These are phyloP conservation scores for Kodamaea sp. DNA, from an alignment of 1,139 yeast species.

Conservation along the genomic window DNA sequence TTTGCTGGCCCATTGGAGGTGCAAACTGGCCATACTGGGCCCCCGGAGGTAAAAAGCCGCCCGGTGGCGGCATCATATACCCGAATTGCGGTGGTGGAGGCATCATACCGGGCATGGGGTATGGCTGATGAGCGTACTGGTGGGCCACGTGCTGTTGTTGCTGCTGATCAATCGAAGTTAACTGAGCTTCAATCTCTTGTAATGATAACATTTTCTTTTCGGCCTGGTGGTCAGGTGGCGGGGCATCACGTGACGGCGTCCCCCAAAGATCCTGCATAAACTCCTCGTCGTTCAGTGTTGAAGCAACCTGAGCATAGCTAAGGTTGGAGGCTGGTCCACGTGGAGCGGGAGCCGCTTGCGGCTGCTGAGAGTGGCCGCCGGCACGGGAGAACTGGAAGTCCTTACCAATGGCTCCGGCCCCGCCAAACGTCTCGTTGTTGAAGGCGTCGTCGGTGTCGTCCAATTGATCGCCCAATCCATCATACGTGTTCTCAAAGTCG, in stretches of 20 bases:
- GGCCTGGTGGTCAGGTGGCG: constrained; percentile 6
- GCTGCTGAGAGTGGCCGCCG: constrained; percentile 15
- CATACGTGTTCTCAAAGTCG: constrained; percentile 84
- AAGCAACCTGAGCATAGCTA: constrained; percentile 55
- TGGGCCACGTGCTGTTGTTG: constrained; percentile 24
- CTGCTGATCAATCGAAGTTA: constrained; percentile 45
- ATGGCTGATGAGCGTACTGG: constrained; percentile 22
- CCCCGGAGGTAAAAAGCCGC: constrained; percentile 37
- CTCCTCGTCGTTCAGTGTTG: constrained; percentile 42
- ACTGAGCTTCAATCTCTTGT: constrained; percentile 75
- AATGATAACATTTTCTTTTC: constrained; percentile 56
- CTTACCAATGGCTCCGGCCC: constrained; percentile 51
- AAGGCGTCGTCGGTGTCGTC: constrained; percentile 76
- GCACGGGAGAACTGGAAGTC: constrained; percentile 71
- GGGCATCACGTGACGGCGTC: constrained; percentile 20
- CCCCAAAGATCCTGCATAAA: constrained; percentile 53
- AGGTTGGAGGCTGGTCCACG: constrained; percentile 26
- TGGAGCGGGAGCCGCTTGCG: constrained; percentile 13
- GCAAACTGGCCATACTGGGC: constrained; percentile 35
- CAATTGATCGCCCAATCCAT: constrained; percentile 67
- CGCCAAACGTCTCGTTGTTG: constrained; percentile 88
- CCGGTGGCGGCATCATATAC: constrained; percentile 42
- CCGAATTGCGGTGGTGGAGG: constrained; percentile 37
- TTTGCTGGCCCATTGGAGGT: constrained; percentile 17
- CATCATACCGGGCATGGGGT: constrained; percentile 35